Base-by-base conservation (phyloP, 176 grass and related monocot genomes). In the Raddia distichophylla region DNA sequence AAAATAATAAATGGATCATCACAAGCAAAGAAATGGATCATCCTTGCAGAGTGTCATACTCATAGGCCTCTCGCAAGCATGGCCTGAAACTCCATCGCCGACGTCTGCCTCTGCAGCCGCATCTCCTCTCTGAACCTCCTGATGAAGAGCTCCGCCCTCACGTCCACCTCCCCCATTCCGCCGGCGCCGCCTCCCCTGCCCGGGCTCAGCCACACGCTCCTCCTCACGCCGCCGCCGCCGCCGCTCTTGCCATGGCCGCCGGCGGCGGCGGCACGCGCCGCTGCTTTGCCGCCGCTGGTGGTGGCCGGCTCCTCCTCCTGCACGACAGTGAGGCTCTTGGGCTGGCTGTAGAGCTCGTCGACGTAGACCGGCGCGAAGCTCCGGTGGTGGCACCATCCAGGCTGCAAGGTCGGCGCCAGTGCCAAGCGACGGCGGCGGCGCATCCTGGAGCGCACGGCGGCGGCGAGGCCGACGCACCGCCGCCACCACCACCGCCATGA, bases 61-160 rank as follows among this genome's bases (percentile, higher is more conserved):
- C 80, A 83, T 83, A 89, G 80, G 10, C 88, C 91, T 58, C 90
- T 73, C 0, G 76, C 83, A 15, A 89, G 74, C 90, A 86, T 93
- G 82, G 91, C 83, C 33, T 83, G 89, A 49, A 91, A 82, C 67
- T 97, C 94, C 63, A 87, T 70, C 0, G 88, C 86, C 8, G 94
- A 97, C 34, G 66, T 62, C 76, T 94, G 91, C 49, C 76, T 97
- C 86, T 97, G 88, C n/a, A 82, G 86, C 72, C 84, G 86, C 94
- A 91, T 97, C 80, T 97, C 91, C 83, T 97, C 91, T 84, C 73
- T 93, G 80, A 97, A 97, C 86, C 80, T 91, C 64, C 86, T 79
- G 18, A 93, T 95, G 68, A 95, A 95, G 64, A 95, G 78, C 84
- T 95, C 93, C 3, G 90, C 93, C 7, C 85, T 80, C 37, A 92